These are phyloP conservation scores for Verticillium longisporum DNA, from an alignment of 2,329 filamentous ascomycete genomes.

Conservation along the genomic window DNA sequence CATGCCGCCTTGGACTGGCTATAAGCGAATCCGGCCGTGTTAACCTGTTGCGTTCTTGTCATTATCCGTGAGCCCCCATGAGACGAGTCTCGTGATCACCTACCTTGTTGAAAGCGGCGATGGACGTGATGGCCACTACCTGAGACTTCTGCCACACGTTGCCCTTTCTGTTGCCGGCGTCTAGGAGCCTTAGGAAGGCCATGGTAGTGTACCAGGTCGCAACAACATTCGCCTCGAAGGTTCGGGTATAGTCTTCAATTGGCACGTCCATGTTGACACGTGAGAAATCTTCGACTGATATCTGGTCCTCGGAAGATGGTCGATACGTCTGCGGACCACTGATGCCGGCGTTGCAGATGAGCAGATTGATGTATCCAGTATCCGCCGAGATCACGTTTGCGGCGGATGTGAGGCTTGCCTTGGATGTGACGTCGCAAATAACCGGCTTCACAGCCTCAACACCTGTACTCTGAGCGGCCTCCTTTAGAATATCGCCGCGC, in stretches of 20 bases:
- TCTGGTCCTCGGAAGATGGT: background rate
- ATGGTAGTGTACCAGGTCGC: conserved; percentile 29
- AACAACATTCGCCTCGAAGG: conserved; percentile 56
- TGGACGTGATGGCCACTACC: conserved; percentile 65
- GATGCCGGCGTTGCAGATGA: conserved; percentile 59
- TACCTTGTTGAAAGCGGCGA: conserved; percentile 65
- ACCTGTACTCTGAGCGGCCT: conserved; percentile 34
- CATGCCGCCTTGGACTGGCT: conserved; percentile 70
- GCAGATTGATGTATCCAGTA: conserved; percentile 55
- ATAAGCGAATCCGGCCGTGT: conserved; percentile 68
- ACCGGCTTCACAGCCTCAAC: conserved; percentile 18
- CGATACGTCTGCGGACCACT: conserved; percentile 41
- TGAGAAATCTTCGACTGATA: background rate
- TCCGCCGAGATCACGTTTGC: conserved; percentile 46
- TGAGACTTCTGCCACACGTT: conserved; percentile 48
- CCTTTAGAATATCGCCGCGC: conserved; percentile 27
- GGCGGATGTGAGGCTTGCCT: conserved; percentile 49
- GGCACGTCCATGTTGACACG: conserved; percentile 18
- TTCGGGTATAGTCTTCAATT: conserved; percentile 49
- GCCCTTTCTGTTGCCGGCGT: conserved; percentile 45
- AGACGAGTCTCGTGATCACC: conserved; percentile 19
- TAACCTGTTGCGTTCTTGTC: conserved; percentile 12
- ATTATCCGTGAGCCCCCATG: background rate
- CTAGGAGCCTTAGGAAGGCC: conserved; percentile 52
- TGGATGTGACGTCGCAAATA: conserved; percentile 31